Evolutionary conservation across 1,284 basidiomycete species (phyloP).

Genomic region (Stereum hirsutum): DNA sequence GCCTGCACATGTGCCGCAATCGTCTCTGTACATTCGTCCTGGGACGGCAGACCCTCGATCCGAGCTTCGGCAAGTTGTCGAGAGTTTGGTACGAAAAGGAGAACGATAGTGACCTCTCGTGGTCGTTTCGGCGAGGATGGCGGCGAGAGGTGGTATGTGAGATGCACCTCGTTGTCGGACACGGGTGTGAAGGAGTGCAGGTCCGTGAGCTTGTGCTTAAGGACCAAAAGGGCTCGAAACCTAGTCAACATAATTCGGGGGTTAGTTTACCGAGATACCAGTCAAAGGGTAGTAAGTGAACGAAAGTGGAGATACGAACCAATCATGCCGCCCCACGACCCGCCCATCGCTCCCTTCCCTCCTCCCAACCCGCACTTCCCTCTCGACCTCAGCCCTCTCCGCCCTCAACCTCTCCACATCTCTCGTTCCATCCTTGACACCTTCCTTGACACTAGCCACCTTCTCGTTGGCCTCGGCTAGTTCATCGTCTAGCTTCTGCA

Average conservation of each 20-base stretch:
- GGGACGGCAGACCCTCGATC: conserved; percentile 37
- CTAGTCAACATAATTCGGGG: too few species aligned
- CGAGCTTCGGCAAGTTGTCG: conserved; percentile 49
- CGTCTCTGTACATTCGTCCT: conserved; percentile 51
- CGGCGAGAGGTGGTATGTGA: conserved; percentile 46
- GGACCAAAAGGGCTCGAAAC: conserved; percentile 56
- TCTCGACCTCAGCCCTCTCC: conserved; percentile 64
- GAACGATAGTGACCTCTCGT: conserved; percentile 34
- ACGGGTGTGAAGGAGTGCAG: conserved; percentile 49
- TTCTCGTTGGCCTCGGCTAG: conserved; percentile 30
- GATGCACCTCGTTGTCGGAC: conserved; percentile 66
- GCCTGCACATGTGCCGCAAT: conserved; percentile 53
- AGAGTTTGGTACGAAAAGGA: conserved; percentile 64
- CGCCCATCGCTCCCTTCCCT: conserved; percentile 59
- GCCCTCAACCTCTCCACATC: conserved; percentile 57
- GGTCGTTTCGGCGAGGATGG: conserved; percentile 13
- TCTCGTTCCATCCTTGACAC: conserved; percentile 44
- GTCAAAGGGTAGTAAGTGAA: too few species aligned
- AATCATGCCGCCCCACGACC: conserved; percentile 57
- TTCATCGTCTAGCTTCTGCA: conserved; percentile 63
- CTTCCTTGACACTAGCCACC: conserved; percentile 46
- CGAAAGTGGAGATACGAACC: conserved; percentile 30
- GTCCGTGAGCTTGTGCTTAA: conserved; percentile 55
- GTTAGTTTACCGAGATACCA: too few species aligned
- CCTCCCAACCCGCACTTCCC: conserved; percentile 46